Evolutionary conservation across 75 land plant genomes (phyloP).

Genomic region (Gnetum montanum): DNA sequence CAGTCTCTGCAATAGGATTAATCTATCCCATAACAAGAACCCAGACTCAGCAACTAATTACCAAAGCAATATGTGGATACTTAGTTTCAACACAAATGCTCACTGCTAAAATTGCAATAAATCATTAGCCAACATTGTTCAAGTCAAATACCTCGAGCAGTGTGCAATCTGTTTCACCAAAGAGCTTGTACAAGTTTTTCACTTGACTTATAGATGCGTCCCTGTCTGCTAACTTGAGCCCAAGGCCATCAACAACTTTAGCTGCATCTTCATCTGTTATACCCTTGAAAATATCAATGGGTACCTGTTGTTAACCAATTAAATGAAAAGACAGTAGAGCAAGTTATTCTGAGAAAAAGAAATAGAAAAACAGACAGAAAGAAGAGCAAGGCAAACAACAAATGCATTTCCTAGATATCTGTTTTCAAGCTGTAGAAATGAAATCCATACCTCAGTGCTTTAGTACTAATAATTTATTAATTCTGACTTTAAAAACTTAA

Average conservation of each 20-base stretch:
- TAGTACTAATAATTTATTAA: too few relatives aligned
- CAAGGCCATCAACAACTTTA: slow-evolving; percentile 89
- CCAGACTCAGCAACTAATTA: too few relatives aligned
- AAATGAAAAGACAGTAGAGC: not conserved
- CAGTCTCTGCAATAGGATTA: slow-evolving; percentile 93
- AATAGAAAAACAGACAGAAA: too few relatives aligned
- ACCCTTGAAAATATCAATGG: slow-evolving; percentile 80
- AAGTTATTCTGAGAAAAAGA: not conserved
- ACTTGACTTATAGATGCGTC: slow-evolving; percentile 76
- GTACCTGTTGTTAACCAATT: slow-evolving; percentile 49
- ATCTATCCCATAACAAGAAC: slow-evolving; percentile 51
- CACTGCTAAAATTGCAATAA: too few relatives aligned
- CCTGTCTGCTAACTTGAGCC: slow-evolving; percentile 63
- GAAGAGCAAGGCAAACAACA: not conserved
- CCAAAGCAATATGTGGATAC: too few relatives aligned
- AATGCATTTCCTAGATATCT: too few relatives aligned
- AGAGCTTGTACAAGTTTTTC: slow-evolving; percentile 81
- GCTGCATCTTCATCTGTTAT: slow-evolving; percentile 97
- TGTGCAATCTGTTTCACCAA: slow-evolving; percentile 84
- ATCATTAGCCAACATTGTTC: too few relatives aligned
- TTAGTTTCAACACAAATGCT: too few relatives aligned
- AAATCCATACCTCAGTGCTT: too few relatives aligned
- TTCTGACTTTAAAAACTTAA: too few relatives aligned
- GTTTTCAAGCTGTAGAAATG: too few relatives aligned
- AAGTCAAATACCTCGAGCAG: slow-evolving; percentile 75